Evolutionary conservation across 225 moss, liverwort and hornwort species (phyloP).

Genomic region (Rhytidiadelphus loreus): DNA sequence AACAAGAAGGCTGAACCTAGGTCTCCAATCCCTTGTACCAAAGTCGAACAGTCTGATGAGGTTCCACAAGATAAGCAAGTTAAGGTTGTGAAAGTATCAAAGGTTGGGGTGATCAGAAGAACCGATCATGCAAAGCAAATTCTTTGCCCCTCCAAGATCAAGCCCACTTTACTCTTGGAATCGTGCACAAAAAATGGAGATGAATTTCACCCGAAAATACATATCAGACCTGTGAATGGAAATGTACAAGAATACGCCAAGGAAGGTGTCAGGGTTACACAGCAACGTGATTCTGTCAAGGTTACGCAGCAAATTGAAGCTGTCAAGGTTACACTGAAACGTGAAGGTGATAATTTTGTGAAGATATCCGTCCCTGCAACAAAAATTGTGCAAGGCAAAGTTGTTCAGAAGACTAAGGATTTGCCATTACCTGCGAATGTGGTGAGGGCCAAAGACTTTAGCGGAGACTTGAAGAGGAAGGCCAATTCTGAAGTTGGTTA

Average conservation of each 20-base stretch:
- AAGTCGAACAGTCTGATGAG: not conserved
- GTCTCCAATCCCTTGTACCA: not conserved
- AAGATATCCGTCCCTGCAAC: not conserved
- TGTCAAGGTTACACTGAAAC: not conserved
- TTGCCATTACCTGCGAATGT: not conserved
- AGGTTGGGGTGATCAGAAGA: not conserved
- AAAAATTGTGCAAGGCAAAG: not conserved
- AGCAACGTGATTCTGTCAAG: not conserved
- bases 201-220: not conserved
- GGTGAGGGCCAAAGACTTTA: not conserved
- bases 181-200: not conserved
- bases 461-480: slow-evolving; percentile 16
- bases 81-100: not conserved
- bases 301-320: not conserved
- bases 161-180: not conserved
- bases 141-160: not conserved
- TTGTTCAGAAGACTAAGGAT: not conserved
- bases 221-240: not conserved
- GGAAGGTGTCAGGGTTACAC: not conserved
- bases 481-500: not conserved
- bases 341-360: not conserved
- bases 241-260: not conserved
- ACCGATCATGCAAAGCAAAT: not conserved
- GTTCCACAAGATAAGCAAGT: not conserved
- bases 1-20: not conserved